These are phyloP conservation scores for Cylindrodendrum hubeiense DNA, from an alignment of 2,329 filamentous ascomycete genomes.

Conservation along the genomic window DNA sequence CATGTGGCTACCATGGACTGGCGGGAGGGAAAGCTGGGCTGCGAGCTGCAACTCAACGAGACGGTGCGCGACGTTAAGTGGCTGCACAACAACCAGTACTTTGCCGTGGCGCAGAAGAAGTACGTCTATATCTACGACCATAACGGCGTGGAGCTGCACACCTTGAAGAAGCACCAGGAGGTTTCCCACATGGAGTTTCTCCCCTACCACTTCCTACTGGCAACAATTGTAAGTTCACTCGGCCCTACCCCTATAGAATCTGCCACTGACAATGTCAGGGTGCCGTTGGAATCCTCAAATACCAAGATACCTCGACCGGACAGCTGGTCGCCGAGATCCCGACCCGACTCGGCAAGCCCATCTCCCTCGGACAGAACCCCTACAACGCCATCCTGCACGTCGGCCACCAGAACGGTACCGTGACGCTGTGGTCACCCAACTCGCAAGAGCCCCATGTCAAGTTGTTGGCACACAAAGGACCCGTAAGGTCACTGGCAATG, in stretches of 20 bases:
- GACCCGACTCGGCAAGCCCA: constrained; percentile 86
- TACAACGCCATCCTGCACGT: constrained; percentile 93
- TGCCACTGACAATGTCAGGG: constrained; percentile 61
- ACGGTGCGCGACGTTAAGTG: constrained; percentile 91
- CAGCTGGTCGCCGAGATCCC: constrained; percentile 87
- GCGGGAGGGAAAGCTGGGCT: constrained; percentile 90
- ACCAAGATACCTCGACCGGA: constrained; percentile 95
- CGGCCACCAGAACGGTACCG: constrained; percentile 94
- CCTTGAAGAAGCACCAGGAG: constrained; percentile 89
- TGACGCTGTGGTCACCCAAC: constrained; percentile 97
- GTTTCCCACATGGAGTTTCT: constrained; percentile 95
- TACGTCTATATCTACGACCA: constrained; percentile 97
- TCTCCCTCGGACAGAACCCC: constrained; percentile 87
- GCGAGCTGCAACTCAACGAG: constrained; percentile 91
- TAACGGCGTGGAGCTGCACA: constrained; percentile 92
- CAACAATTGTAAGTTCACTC: constrained; percentile 76
- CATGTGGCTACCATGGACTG: constrained; percentile 98
- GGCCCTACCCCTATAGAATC: fast-evolving
- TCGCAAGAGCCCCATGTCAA: constrained; percentile 89
- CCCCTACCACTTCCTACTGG: constrained; percentile 94
- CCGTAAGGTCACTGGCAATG: constrained; percentile 85
- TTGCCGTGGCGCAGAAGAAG: constrained; percentile 96
- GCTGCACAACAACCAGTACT: constrained; percentile 94
- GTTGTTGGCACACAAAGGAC: constrained; percentile 88
- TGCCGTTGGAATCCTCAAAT: constrained; percentile 87